Percentiles rank a stretch among this genome's conserved stretches.
Conservation (phyloP, 2,329 filamentous ascomycete genomes). For the Orbilia quercus region DNA sequence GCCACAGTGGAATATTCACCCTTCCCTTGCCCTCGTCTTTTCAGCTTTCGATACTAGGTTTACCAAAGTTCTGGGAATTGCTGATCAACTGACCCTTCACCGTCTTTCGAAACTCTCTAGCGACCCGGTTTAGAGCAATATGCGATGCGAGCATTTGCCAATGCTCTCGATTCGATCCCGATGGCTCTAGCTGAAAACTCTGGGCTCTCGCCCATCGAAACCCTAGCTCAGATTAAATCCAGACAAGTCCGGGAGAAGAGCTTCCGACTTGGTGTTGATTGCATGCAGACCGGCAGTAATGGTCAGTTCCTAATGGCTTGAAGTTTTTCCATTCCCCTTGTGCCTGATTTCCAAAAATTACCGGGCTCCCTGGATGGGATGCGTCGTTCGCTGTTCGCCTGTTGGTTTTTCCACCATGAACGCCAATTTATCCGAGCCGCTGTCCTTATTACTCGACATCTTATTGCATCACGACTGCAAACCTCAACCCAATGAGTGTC, state of each 20-base stretch:
- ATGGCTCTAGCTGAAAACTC: slow-evolving; percentile 99
- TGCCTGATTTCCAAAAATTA: slow-evolving; percentile 42
- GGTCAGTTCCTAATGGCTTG: slow-evolving; percentile 65
- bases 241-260: slow-evolving; percentile 90
- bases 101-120: slow-evolving; percentile 63
- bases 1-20: too few species aligned
- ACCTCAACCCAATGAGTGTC: slow-evolving; percentile 14
- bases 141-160: slow-evolving; percentile 96
- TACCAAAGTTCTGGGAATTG: slow-evolving; percentile 55
- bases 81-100: slow-evolving; percentile 55
- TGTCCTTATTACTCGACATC: slow-evolving; percentile 49
- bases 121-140: slow-evolving; percentile 98
- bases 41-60: slow-evolving; percentile 36
- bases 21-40: slow-evolving; percentile 10
- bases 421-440: slow-evolving; percentile 55
- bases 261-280: slow-evolving; percentile 88
- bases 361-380: slow-evolving; percentile 25
- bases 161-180: slow-evolving; percentile 90
- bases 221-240: slow-evolving; percentile 92
- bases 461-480: slow-evolving; percentile 53
- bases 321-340: slow-evolving; percentile 46
- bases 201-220: slow-evolving; percentile 93
- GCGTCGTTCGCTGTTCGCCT: slow-evolving; percentile 53
- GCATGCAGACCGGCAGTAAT: slow-evolving; percentile 94
- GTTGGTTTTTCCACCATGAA: slow-evolving; percentile 49